Evolutionary conservation across 2,329 filamentous ascomycete genomes (phyloP), one percentile per base, ranked within the genome.

Genomic region (Trichoderma cornu-damae): DNA sequence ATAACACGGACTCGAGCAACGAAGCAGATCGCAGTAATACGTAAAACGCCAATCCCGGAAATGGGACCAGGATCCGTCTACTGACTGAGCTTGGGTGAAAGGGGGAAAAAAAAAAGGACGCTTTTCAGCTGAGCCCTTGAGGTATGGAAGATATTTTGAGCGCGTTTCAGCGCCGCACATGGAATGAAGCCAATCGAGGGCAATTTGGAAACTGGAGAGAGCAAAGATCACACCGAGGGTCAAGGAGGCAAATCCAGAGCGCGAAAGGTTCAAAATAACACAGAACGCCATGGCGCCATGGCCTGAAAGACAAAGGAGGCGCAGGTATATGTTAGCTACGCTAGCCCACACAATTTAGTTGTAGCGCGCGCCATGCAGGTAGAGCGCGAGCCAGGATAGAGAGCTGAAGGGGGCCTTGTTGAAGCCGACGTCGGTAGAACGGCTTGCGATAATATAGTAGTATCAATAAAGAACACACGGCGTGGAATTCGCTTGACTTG

Each of bases 321-420:
- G 52, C 22, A 55, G 42, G 52, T 22, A 26, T 20, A 20, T 38
- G 34, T 30, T 46, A 35, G 42, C 30, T 47, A 38, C 52, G 42
- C 52, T 55, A 55, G 52, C 20, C 52, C 28, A 47, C 42, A 55
- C 30, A 38, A 46, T 47, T 35, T 55, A n/a, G 52, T n/a, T 38
- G 40, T 55, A 55, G 42, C 40, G 48, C 40, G 48, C 52, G 52
- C 52, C 52, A 47, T 47, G 30, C 30, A 47, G 52, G 51, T 30
- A n/a, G 32, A 24, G 24, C 22, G 50, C 24, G 40, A 20, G 22
- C 24, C 28, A 22, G 37, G 24, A 24, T 12, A n/a, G 11, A 37
- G 11, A 37, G 50, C 34, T 37, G 47, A 38, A 34, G 22, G 32
- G 46, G 12, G 8, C 9, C 42, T 30, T 30, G 6, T 35, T 28